Conservation (phyloP, 73 alveolate species). For the Tetrahymena thermophila region DNA sequence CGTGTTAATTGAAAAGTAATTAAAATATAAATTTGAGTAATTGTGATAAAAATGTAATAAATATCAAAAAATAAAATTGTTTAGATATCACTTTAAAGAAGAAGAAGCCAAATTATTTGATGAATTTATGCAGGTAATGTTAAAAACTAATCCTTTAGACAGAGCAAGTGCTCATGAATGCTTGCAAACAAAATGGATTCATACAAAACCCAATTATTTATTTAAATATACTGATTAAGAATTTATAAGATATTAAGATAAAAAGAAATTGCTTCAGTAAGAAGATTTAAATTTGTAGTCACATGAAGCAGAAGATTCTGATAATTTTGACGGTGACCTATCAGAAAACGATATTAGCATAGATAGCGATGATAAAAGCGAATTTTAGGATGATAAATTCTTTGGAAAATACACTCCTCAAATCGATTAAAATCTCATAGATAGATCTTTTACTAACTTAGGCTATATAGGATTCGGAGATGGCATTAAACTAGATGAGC, state of each 20-base stretch:
- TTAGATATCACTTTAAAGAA: not conserved
- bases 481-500: not conserved
- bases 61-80: not conserved
- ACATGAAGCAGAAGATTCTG: not conserved
- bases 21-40: not conserved
- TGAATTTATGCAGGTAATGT: slow-evolving; percentile 18
- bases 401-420: not conserved
- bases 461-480: not conserved
- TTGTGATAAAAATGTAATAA: not conserved
- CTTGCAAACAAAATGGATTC: slow-evolving; percentile 5
- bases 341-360: not conserved
- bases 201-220: not conserved
- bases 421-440: not conserved
- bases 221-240: not conserved
- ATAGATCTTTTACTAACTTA: not conserved
- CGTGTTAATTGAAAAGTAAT: slow-evolving; percentile 43
- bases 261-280: not conserved
- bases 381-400: not conserved
- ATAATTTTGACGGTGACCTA: not conserved
- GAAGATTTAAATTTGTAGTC: not conserved
- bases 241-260: not conserved
- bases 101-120: slow-evolving; percentile 31
- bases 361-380: not conserved
- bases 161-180: slow-evolving; percentile 42
- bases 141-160: slow-evolving; percentile 33